Conservation (phyloP, 805 yeast species). For the Myxozyma mucilagina region DNA sequence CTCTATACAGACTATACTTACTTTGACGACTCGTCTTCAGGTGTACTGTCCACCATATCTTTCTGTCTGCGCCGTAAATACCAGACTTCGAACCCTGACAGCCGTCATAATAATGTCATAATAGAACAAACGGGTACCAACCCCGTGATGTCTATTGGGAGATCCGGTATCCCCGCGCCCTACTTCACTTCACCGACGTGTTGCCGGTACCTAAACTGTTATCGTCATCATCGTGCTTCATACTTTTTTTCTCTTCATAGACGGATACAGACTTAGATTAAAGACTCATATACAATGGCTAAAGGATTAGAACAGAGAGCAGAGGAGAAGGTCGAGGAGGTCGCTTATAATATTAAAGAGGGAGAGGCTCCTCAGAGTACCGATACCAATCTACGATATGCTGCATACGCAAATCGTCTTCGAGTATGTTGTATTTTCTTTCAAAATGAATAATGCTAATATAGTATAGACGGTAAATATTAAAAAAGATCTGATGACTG, state of each 20-base stretch:
- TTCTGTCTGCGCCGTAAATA: not conserved
- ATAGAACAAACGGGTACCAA: not conserved
- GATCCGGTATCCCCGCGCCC: not conserved
- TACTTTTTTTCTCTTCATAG: not conserved
- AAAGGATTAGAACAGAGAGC: constrained; percentile 19
- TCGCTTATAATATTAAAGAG: constrained; percentile 29
- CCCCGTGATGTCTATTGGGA: not conserved
- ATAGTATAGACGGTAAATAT: constrained; percentile 12
- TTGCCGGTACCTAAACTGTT: not conserved
- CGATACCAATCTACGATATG: constrained; percentile 62
- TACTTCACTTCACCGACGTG: not conserved
- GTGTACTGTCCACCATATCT: not conserved
- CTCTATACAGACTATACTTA: not conserved
- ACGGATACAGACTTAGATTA: not conserved
- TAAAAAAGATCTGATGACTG: not conserved
- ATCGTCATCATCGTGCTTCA: too few species aligned
- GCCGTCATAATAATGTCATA: not conserved
- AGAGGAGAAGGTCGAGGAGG: constrained; percentile 22
- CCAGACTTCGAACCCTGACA: not conserved
- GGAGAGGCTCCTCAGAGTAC: constrained; percentile 45
- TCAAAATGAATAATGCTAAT: not conserved
- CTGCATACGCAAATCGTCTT: constrained; percentile 76
- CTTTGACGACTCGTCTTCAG: not conserved
- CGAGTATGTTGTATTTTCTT: constrained; percentile 41
- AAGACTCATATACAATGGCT: not conserved